Evolutionary conservation across 306 rosid species (phyloP), one percentile per base, ranked within the genome.

Genomic region (Glycyrrhiza uralensis): DNA sequence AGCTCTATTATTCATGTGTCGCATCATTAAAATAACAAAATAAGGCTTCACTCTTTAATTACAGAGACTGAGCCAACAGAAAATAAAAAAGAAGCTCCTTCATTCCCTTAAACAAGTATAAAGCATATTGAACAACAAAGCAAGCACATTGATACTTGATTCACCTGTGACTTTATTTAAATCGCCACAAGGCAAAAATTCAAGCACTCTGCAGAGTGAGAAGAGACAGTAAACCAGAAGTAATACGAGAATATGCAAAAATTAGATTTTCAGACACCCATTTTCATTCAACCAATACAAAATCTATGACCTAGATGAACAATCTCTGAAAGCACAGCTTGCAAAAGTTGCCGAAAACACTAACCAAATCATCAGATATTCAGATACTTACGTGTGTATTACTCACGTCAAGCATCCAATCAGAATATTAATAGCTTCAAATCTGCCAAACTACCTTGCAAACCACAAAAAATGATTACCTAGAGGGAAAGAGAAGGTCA

Each of bases 231-330:
- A 49, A 33, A 63, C 52, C 32, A 30, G 17, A 67, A 74, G 77
- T 70, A 59, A 71, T 36, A 39, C 73, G 65, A 50, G 72, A 39
- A 6, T 57, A 59, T 46, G 44, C 18, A 23, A 44, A 82, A 77
- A 51, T 30, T 12, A 45, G 39, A 77, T 36, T 55, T 62, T 51
- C 69, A 68, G 79, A 66, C 77, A 29, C 73, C 59, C 74, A 67
- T 82, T 45, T 82, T 72, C 83, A 80, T 78, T 87, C 81, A 76
- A 74, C 86, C 80, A 81, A 68, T 69, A 52, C 76, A 80, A 75
- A 79, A 74, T 72, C 84, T 74, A 81, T 35, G 74, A 70, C 82
- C 88, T 87, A 83, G 26, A 83, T 83, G 78, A 80, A 78, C 90
- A 86, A 80, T 72, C 88, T 75, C 77, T 59, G 36, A 58, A 75